Percentiles rank a stretch among this genome's conserved stretches.
These are phyloP conservation scores for Geotrichum aggregatum DNA, from an alignment of 1,139 yeast species.

Conservation along the genomic window DNA sequence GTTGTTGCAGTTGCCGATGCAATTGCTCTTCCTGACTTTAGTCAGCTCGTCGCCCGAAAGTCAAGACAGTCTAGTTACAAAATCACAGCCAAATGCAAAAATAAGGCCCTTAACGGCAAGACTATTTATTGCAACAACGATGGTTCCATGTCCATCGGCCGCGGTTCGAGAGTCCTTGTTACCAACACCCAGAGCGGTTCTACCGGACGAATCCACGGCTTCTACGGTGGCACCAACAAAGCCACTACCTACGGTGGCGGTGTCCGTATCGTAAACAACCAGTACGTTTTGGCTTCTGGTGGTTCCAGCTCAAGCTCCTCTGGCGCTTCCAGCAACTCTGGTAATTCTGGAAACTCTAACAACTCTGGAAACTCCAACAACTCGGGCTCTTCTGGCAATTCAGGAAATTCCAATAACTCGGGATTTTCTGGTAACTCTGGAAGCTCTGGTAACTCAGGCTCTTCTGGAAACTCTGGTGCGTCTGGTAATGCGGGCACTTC, in stretches of 20 bases:
- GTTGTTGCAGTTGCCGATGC: conserved; percentile 4
- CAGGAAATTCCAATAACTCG: no score
- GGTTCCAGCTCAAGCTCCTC: neutral
- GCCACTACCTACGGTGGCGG: neutral
- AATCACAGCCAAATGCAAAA: neutral
- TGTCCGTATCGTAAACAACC: neutral
- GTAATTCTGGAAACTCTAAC: neutral
- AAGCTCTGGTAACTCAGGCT: no score
- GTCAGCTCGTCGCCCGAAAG: neutral
- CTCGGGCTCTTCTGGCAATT: neutral
- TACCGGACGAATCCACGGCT: neutral
- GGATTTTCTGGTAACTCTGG: no score
- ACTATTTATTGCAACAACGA: neutral
- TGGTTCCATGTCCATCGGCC: conserved; percentile 2
- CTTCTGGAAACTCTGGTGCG: no score
- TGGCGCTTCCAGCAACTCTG: neutral
- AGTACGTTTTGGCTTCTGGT: neutral
- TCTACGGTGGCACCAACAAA: conserved; percentile 5
- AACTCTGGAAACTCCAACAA: no score
- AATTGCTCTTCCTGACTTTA: conserved; percentile 3
- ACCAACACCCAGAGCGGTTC: neutral
- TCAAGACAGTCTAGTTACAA: neutral
- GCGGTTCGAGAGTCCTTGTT: neutral
- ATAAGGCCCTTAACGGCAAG: neutral
- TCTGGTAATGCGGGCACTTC: no score